phyloP scores from a whole-genome alignment of 495 filamentous ascomycete species.

The Aspergillus wentii region DNA sequence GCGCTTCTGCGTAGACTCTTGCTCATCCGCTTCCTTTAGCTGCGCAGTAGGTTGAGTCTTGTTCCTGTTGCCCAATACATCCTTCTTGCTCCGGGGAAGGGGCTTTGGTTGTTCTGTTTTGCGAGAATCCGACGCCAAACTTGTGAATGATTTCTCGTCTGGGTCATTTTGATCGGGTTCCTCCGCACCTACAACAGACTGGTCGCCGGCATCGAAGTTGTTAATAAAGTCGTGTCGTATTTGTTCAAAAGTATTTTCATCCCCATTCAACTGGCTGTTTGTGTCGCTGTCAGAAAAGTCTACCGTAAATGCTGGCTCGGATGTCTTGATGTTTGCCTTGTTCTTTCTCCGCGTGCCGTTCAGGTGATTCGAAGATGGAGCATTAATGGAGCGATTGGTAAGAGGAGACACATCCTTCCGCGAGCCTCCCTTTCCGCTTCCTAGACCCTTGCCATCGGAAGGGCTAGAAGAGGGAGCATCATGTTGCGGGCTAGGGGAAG shows the following conservation, averaged over 20 bases:
- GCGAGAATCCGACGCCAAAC: conserved; percentile 9
- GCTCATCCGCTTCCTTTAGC: conserved; percentile 9
- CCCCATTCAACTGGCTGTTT: conserved; percentile 15
- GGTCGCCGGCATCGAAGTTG: conserved; percentile 21
- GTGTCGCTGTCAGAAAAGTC: conserved; percentile 36
- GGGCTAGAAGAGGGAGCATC: conserved; percentile 32
- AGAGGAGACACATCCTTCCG: conserved; percentile 31
- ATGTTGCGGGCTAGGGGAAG: conserved; percentile 32
- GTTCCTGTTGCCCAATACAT: conserved; percentile 7
- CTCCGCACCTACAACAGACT: conserved; percentile 27
- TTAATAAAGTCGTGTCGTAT: conserved; percentile 24
- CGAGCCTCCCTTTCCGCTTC: conserved; percentile 12
- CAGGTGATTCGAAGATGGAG: conserved; percentile 30
- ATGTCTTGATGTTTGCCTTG: conserved; percentile 31
- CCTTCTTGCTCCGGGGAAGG: conserved; percentile 5
- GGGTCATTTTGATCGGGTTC: conserved; percentile 52
- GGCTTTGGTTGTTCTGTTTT: conserved; percentile 4
- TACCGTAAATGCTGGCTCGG: conserved; percentile 10
- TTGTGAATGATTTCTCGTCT: conserved; percentile 44
- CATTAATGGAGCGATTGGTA: conserved; percentile 32
- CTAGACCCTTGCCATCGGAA: conserved; percentile 27
- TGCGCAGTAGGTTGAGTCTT: conserved; percentile 8
- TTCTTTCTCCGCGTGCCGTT: conserved; percentile 34
- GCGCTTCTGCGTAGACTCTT: conserved; percentile 13
- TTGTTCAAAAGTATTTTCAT: conserved; percentile 29